A percentile compares a stretch with the other conserved stretches of the same genome.
These are phyloP conservation scores for Phytophthora syringae DNA, from an alignment of 352 stramenopile genomes.

Conservation along the genomic window DNA sequence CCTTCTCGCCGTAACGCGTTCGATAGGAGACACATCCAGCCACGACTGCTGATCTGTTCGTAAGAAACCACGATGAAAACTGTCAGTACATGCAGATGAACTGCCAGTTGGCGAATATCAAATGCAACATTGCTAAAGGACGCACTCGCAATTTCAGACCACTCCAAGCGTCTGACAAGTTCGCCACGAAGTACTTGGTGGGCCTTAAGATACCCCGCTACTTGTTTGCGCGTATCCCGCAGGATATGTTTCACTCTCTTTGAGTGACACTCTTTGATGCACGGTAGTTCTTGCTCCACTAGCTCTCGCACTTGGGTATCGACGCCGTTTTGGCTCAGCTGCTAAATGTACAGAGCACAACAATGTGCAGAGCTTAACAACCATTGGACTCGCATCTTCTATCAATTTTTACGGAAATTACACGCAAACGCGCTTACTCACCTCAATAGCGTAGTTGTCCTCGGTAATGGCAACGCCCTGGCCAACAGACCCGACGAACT, in stretches of 20 bases:
- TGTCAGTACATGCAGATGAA: not conserved
- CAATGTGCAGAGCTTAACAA: not conserved
- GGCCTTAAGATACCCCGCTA: slow-evolving; percentile 31
- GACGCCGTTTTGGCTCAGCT: slow-evolving; percentile 36
- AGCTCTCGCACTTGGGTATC: slow-evolving; percentile 39
- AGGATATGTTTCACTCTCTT: slow-evolving; percentile 47
- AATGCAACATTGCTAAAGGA: not conserved
- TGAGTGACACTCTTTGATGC: slow-evolving; percentile 51
- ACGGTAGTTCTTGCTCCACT: slow-evolving; percentile 37
- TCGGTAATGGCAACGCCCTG: slow-evolving; percentile 26
- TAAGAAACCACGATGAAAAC: slow-evolving; percentile 4
- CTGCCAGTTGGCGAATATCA: not conserved
- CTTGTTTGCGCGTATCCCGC: slow-evolving; percentile 34
- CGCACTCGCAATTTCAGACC: slow-evolving; percentile 45
- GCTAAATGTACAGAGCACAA: slow-evolving; percentile 8
- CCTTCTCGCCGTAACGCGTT: slow-evolving; percentile 39
- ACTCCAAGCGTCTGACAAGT: slow-evolving; percentile 29
- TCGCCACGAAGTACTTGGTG: slow-evolving; percentile 36
- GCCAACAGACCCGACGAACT: slow-evolving; percentile 22
- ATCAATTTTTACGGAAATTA: not conserved
- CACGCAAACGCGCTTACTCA: slow-evolving; percentile 9
- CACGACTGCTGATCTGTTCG: slow-evolving; percentile 34
- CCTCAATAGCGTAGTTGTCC: slow-evolving; percentile 27
- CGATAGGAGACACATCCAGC: slow-evolving; percentile 34
- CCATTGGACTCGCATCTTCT: not conserved